Conservation (phyloP, 495 filamentous ascomycete species). For the Aspergillus bertholletiae region DNA sequence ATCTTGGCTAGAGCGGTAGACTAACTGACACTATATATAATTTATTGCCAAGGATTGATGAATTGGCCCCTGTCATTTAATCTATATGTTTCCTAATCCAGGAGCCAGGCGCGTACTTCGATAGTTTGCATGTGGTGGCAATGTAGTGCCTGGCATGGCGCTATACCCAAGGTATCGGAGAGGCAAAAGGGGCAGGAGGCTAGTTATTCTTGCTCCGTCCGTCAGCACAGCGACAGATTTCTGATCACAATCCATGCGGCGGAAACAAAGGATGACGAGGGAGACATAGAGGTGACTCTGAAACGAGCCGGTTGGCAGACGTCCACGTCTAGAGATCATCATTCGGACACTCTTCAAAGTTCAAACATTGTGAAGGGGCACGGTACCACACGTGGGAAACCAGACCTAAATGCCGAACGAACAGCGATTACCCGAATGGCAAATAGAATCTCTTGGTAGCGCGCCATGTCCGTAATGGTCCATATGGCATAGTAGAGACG, state of each 20-base stretch:
- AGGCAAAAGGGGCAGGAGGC: not conserved
- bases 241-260: not conserved
- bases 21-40: not conserved
- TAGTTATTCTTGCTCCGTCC: not conserved
- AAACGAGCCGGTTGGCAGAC: not conserved
- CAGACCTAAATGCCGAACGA: not conserved
- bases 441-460: not conserved
- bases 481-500: not conserved
- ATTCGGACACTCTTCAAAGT: too few species aligned
- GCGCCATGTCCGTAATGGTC: not conserved
- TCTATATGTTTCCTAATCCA: not conserved
- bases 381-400: not conserved
- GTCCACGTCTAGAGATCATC: not conserved
- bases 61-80: slow-evolving; percentile 6
- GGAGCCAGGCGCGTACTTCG: not conserved
- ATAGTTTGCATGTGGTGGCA: not conserved
- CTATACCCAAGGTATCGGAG: not conserved
- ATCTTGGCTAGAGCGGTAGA: not conserved
- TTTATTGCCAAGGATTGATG: slow-evolving; percentile 5
- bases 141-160: not conserved
- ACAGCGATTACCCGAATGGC: not conserved
- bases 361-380: not conserved
- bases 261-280: not conserved
- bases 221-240: not conserved
- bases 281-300: not conserved